Base-by-base conservation (phyloP, 257 asterid genomes). In the Dorcoceras hygrometricum region DNA sequence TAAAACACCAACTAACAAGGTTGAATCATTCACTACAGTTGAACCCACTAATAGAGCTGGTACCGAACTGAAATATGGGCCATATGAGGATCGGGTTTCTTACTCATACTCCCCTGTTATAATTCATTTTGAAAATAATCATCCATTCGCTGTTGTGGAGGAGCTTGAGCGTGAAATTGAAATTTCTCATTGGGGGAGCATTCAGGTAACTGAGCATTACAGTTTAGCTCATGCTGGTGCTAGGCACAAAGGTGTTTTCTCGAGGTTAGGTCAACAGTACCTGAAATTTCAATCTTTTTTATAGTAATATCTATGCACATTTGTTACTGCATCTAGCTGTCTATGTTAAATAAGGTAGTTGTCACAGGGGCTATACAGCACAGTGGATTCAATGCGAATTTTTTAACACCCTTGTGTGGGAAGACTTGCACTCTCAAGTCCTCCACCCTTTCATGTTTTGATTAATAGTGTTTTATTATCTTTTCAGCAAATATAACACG, bases 161-260 rank as follows among this genome's bases (percentile, higher is more conserved):
- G 99, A 90, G 87, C 96, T 94, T 78, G 95, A 88, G 79, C 99
- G 99, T 22, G 97, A 94, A 75, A 85, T 94, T 51, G 99, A 94
- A 84, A 76, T 94, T 71, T 94, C 99, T 55, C 99, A 94, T 68
- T 94, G 99, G 99, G 99, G 99, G 63, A 90, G 85, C 76, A 76
- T 94, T 64, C 97, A 90, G 78, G 83, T 94, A 39, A 90, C 97
- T 0, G 99, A 90, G 81, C 89, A 71, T 60, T 94, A 86, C 84
- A 84, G 76, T 79, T 78, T 94, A 75, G 87, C 85, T 36, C 92
- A 94, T 85, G 89, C 93, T 46, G 99, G 99, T 75, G 99, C 99
- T 26, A 85, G 82, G 70, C 96, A 90, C 71, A 90, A 84, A 77
- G 99, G 92, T 53, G 86, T 85, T 67, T 94, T 94, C 77, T 94